phyloP scores from a whole-genome alignment of 345 rosid species.

The Theobroma cacao region DNA sequence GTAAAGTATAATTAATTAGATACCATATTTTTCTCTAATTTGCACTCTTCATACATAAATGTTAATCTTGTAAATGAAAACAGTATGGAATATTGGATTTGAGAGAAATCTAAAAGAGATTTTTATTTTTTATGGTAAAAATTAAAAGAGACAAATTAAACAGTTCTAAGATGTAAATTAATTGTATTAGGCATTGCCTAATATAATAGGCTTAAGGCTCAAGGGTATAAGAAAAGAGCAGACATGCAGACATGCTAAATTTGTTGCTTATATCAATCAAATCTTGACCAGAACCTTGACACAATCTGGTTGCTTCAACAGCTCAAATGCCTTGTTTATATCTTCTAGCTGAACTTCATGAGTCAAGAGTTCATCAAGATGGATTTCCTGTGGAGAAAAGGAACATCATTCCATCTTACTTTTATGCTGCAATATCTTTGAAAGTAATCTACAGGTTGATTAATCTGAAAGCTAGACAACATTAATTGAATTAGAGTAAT shows the following conservation, averaged over 20 bases:
- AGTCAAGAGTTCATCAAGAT: constrained; percentile 49
- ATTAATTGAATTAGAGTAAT: neutral
- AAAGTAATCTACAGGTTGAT: too few species aligned
- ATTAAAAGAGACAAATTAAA: neutral
- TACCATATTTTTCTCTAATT: too few species aligned
- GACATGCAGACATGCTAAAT: neutral
- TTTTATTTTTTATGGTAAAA: neutral
- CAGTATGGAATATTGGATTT: neutral
- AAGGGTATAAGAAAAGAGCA: neutral
- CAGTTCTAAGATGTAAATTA: neutral
- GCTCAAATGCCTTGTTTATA: constrained; percentile 37
- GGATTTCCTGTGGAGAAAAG: constrained; percentile 31
- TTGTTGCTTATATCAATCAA: neutral
- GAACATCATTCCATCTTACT: too few species aligned
- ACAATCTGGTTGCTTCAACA: constrained; percentile 35
- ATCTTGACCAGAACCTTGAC: constrained; percentile 39
- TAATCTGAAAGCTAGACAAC: too few species aligned
- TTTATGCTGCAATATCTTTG: too few species aligned
- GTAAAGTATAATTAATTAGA: too few species aligned
- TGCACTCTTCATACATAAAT: too few species aligned
- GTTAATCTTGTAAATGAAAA: too few species aligned
- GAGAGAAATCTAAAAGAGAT: neutral
- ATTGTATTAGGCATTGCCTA: neutral
- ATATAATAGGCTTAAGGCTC: too few species aligned
- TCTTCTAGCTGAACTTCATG: constrained; percentile 50